Evolutionary conservation across 2,329 filamentous ascomycete genomes (phyloP).

Genomic region (Fusarium proliferatum): DNA sequence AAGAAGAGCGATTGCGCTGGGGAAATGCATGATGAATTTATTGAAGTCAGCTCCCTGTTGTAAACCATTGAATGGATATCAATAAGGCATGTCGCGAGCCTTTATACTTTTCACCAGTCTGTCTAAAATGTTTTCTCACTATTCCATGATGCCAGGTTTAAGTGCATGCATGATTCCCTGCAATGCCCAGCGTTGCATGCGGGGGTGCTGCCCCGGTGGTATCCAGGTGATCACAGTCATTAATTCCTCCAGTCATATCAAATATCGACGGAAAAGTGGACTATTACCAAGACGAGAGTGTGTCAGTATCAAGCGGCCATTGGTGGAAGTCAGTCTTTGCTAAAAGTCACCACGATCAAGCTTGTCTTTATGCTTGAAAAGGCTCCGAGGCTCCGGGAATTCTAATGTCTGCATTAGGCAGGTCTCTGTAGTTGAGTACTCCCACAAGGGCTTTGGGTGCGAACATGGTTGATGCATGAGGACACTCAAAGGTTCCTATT

Average conservation of each 20-base stretch:
- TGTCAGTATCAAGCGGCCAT: background rate
- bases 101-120: background rate
- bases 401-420: background rate
- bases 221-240: background rate
- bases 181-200: background rate
- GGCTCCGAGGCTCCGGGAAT: constrained; percentile 4
- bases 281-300: background rate
- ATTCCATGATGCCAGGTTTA: background rate
- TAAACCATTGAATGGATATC: accelerated
- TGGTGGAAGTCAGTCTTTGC: constrained; percentile 2
- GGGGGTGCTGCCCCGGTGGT: background rate
- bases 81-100: too few species aligned
- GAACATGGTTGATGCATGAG: background rate
- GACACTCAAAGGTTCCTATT: background rate
- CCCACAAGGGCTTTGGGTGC: background rate
- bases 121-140: accelerated
- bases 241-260: constrained; percentile 8
- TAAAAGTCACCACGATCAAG: background rate
- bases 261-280: background rate
- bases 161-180: background rate
- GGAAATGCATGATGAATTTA: background rate
- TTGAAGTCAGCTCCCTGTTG: accelerated
- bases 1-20: constrained; percentile 29
- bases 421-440: background rate
- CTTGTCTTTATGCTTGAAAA: constrained; percentile 23